Conservation (phyloP, 306 rosid genomes). For the Senna siamea region DNA sequence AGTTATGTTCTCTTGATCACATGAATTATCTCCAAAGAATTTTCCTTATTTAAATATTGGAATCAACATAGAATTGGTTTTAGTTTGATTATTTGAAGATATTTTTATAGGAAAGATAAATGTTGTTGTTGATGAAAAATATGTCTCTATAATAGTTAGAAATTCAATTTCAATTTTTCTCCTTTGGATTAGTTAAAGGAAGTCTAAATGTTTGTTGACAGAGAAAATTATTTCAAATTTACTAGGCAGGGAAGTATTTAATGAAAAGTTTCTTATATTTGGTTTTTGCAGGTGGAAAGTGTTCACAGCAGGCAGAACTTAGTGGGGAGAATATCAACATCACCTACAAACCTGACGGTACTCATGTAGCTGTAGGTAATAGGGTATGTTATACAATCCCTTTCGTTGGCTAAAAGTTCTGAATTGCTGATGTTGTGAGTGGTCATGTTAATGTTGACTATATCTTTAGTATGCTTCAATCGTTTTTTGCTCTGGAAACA, state of each 20-base stretch:
- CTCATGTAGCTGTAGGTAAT: conserved; percentile 91
- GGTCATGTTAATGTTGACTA: conserved; percentile 18
- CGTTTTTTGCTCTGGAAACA: conserved; percentile 20
- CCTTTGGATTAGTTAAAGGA: conserved; percentile 14
- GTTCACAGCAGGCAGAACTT: conserved; percentile 88
- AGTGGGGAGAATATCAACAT: conserved; percentile 95
- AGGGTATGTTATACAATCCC: conserved; percentile 63
- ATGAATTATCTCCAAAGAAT: neutral
- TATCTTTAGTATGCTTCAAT: conserved; percentile 1
- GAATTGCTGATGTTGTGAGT: conserved; percentile 20
- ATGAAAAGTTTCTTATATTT: conserved; percentile 32
- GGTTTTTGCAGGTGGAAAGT: conserved; percentile 78
- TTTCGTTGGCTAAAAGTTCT: conserved; percentile 36
- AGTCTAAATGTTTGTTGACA: neutral
- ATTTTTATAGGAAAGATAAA: conserved; percentile 2
- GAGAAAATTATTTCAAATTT: neutral
- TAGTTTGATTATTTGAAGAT: conserved; percentile 7
- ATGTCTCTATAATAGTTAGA: neutral
- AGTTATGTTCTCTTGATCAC: conserved; percentile 29
- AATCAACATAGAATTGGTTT: neutral
- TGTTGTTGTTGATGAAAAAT: conserved; percentile 1
- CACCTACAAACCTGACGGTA: conserved; percentile 96
- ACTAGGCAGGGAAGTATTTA: neutral
- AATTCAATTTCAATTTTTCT: neutral
- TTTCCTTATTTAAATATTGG: neutral